Conservation (phyloP, 2,329 filamentous ascomycete genomes). For the Cylindrodendrum hubeiense region DNA sequence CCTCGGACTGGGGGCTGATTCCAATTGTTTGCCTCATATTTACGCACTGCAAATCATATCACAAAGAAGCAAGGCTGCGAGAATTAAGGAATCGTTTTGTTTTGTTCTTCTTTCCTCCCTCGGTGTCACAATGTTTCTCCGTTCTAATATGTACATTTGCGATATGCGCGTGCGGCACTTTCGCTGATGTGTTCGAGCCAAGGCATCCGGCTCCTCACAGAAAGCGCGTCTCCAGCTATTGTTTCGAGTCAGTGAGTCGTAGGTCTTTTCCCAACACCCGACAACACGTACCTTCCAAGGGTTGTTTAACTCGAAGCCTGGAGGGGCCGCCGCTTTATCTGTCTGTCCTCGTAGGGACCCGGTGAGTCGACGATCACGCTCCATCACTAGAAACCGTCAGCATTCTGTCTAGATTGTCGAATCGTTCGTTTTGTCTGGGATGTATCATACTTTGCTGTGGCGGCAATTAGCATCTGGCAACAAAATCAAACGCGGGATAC, state of each 20-base stretch:
- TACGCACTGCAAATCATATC: background rate
- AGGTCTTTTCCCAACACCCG: background rate
- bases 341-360: slow-evolving; percentile 70
- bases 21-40: background rate
- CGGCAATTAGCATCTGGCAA: slow-evolving; percentile 45
- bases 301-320: slow-evolving; percentile 73
- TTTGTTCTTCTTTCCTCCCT: slow-evolving; percentile 30
- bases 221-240: slow-evolving; percentile 66
- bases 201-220: slow-evolving; percentile 48
- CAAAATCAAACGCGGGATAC: slow-evolving; percentile 14
- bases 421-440: background rate
- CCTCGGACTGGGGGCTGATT: background rate
- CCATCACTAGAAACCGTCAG: slow-evolving; percentile 66
- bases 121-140: slow-evolving; percentile 17
- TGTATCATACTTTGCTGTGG: slow-evolving; percentile 65
- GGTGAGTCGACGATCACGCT: slow-evolving; percentile 72
- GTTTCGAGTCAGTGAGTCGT: slow-evolving; percentile 3
- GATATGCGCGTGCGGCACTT: slow-evolving; percentile 23
- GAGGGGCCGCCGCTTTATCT: slow-evolving; percentile 66
- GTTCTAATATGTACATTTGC: slow-evolving; percentile 37
- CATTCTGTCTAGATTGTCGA: slow-evolving; percentile 12
- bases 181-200: slow-evolving; percentile 23
- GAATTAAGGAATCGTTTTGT: slow-evolving; percentile 17
- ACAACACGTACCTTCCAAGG: slow-evolving; percentile 68
- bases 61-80: background rate